These are phyloP conservation scores for Metschnikowia picachoensis DNA, from an alignment of 805 yeast species.

Conservation along the genomic window DNA sequence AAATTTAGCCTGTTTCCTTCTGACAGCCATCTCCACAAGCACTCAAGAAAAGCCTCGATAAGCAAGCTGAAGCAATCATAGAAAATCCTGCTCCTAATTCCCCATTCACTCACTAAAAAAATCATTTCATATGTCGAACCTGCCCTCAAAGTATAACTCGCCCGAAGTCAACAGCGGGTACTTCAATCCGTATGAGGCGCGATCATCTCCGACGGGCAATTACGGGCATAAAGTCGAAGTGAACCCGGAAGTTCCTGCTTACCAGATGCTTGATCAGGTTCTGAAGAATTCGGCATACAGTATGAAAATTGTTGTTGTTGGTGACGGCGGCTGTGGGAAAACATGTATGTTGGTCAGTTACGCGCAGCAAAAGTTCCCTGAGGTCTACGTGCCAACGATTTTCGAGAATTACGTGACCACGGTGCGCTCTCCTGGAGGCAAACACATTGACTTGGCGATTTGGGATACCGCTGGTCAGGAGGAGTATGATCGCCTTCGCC, in stretches of 20 bases:
- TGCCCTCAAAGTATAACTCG: constrained; percentile 9
- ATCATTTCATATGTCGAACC: constrained; percentile 7
- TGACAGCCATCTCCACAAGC: no score
- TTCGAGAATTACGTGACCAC: constrained; percentile 73
- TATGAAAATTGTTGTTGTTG: constrained; percentile 73
- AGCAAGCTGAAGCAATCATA: no score
- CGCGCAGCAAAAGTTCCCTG: constrained; percentile 67
- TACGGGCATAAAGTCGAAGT: constrained; percentile 20
- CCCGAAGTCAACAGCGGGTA: constrained; percentile 16
- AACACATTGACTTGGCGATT: constrained; percentile 69
- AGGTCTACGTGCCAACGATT: constrained; percentile 73
- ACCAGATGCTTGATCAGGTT: constrained; percentile 25
- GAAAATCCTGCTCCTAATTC: no score
- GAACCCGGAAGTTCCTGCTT: constrained; percentile 36
- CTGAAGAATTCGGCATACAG: constrained; percentile 19
- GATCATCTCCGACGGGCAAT: constrained; percentile 11
- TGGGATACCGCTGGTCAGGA: constrained; percentile 95
- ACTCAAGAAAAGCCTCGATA: no score
- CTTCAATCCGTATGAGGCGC: constrained; percentile 18
- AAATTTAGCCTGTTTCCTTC: no score
- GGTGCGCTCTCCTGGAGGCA: constrained; percentile 70
- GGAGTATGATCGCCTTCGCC: constrained; percentile 76
- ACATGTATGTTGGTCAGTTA: constrained; percentile 71
- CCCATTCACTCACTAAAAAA: no score
- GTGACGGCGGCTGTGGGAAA: constrained; percentile 92